These are phyloP conservation scores for Diophrys appendiculata DNA, from an alignment of 73 alveolate genomes.

Conservation along the genomic window DNA sequence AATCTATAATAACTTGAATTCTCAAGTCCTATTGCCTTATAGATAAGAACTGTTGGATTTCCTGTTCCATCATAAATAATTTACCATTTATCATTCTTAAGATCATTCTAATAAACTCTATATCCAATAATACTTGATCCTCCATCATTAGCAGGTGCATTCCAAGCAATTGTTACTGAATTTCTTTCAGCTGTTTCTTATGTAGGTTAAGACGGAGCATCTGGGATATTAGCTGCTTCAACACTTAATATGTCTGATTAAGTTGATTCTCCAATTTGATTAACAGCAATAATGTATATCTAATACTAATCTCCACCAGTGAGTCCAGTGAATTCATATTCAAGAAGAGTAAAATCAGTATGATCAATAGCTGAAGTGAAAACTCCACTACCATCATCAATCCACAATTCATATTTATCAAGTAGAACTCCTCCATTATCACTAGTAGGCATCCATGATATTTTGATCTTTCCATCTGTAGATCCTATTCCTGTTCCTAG, in stretches of 20 bases:
- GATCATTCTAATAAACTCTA: slow-evolving; percentile 51
- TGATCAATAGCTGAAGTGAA: slow-evolving; percentile 9
- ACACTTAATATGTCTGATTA: slow-evolving; percentile 32
- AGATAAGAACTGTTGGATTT: slow-evolving; percentile 18
- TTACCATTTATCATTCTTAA: slow-evolving; percentile 13
- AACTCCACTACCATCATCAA: slow-evolving; percentile 61
- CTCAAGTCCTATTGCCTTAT: slow-evolving; percentile 5
- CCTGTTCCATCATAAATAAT: slow-evolving; percentile 43
- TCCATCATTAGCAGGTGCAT: slow-evolving; percentile 38
- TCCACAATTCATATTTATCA: slow-evolving; percentile 27
- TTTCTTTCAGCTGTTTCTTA: too few species aligned
- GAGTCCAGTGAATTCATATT: slow-evolving; percentile 52
- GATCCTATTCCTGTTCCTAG: neutral
- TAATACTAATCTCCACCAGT: slow-evolving; percentile 46
- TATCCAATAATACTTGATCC: slow-evolving; percentile 59
- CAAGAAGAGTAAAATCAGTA: slow-evolving; percentile 18
- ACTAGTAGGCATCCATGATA: slow-evolving; percentile 31
- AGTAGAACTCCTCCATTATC: slow-evolving; percentile 36
- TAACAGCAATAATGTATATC: slow-evolving; percentile 58
- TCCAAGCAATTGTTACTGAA: slow-evolving; percentile 63
- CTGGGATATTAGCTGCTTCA: slow-evolving; percentile 49
- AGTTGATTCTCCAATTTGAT: slow-evolving; percentile 55
- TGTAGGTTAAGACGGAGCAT: slow-evolving; percentile 44
- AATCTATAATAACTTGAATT: too few species aligned
- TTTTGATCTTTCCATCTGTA: slow-evolving; percentile 16